Base-by-base conservation (phyloP, 768 basidiomycete genomes). In the Termitomyces sp. region DNA sequence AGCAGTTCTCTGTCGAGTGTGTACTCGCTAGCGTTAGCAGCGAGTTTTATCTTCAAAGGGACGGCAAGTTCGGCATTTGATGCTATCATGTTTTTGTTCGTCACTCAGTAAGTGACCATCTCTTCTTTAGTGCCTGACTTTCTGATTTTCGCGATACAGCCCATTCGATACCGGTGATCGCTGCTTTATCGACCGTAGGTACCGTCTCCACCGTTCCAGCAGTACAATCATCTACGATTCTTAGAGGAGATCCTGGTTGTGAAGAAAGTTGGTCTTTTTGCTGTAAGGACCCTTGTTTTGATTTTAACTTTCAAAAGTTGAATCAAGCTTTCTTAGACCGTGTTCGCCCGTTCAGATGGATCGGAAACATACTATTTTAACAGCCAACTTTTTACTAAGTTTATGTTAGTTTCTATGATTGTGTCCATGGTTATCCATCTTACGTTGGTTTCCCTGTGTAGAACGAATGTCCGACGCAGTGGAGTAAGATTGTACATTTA, bases 141-240 rank as follows among this genome's bases (percentile, higher is more conserved):
- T 45, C n/a, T n/a, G 42, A 19, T 38, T 14, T 44, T 10, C 28
- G 15, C 51, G n/a, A 59, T 15, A 49, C 34, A 89, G 87, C 66
- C 88, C 88, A 3, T 90, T 84, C 59, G 88, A 90, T 61, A 88
- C 88, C 22, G 89, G 89, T 11, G 90, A 91, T 69, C 79, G 90
- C n/a, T 83, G 84, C 60, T 84, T 90, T 63, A 83, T 91, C 58
- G 85, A 85, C 58, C 64, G 81, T 81, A 56, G 60, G 76, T 66
- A 6, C 21, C 45, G 24, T 9, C 10, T 40, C 34, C 7, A 9
- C 32, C 5, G 4, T 15, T 6, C 8, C 2, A 34, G n/a, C 42
- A 21, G 19, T 38, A 40, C 12, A 15, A 21, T 55, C 22, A 56
- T 37, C 7, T n/a, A 19, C 37, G 8, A 11, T 30, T 10, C 15